Conservation (phyloP, 1,284 basidiomycete genomes). For the Fomitiporia mediterranea region DNA sequence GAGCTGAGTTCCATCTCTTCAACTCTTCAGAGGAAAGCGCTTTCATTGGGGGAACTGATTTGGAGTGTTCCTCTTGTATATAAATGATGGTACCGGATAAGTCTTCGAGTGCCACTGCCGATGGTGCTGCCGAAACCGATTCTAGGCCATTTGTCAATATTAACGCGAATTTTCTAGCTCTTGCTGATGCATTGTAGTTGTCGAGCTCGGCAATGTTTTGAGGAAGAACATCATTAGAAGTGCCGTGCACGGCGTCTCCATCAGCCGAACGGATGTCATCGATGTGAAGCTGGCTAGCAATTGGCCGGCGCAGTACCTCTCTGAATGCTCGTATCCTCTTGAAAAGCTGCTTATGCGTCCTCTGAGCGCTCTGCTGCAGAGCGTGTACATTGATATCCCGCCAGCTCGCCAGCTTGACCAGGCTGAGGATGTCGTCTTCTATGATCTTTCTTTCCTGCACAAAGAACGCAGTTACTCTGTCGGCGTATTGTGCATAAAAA, state of each 20-base stretch:
- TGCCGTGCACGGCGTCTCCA: background rate
- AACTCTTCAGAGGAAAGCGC: slow-evolving; percentile 54
- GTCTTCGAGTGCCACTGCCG: slow-evolving; percentile 47
- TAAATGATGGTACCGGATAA: slow-evolving; percentile 75
- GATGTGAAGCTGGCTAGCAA: slow-evolving; percentile 27
- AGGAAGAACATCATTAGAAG: too few relatives aligned
- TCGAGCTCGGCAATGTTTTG: background rate
- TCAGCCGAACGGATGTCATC: background rate
- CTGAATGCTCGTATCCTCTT: slow-evolving; percentile 90
- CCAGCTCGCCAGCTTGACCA: slow-evolving; percentile 97
- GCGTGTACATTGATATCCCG: slow-evolving; percentile 96
- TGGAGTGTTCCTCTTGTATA: slow-evolving; percentile 60
- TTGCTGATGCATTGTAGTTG: slow-evolving; percentile 24
- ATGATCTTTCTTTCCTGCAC: slow-evolving; percentile 55
- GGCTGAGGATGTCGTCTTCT: slow-evolving; percentile 80
- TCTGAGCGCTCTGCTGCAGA: slow-evolving; percentile 86
- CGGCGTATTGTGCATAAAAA: slow-evolving; percentile 66
- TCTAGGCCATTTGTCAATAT: slow-evolving; percentile 41
- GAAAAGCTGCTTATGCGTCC: slow-evolving; percentile 90
- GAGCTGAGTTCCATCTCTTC: slow-evolving; percentile 72
- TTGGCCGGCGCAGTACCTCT: slow-evolving; percentile 79
- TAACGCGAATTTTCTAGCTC: slow-evolving; percentile 43
- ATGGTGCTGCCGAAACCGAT: slow-evolving; percentile 37
- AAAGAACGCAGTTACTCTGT: slow-evolving; percentile 49
- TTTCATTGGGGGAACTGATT: slow-evolving; percentile 44